Evolutionary conservation across 805 yeast species (phyloP).

Genomic region (Groenewaldozyma salmanticensis): DNA sequence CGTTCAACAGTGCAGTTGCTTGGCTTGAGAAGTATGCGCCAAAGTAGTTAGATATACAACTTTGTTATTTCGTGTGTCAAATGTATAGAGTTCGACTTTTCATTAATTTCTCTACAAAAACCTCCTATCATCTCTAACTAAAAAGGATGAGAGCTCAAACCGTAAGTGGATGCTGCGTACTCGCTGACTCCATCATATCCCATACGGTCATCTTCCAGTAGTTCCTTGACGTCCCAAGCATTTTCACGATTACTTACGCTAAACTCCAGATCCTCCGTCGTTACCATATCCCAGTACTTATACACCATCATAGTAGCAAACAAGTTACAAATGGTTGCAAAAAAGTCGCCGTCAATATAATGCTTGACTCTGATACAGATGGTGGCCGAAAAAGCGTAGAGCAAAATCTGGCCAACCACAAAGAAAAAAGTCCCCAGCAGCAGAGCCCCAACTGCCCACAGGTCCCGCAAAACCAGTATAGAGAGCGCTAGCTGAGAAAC

Average conservation of each 20-base stretch:
- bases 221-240: slow-evolving; percentile 30
- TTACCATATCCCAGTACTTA: slow-evolving; percentile 93
- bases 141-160: slow-evolving; percentile 10
- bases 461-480: slow-evolving; percentile 54
- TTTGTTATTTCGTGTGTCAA: too few relatives aligned
- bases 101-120: too few relatives aligned
- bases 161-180: slow-evolving; percentile 29
- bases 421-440: slow-evolving; percentile 63
- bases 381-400: slow-evolving; percentile 54
- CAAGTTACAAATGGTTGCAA: slow-evolving; percentile 70
- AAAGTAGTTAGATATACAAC: not conserved
- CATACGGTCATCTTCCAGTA: slow-evolving; percentile 19
- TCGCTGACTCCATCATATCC: slow-evolving; percentile 22
- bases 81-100: too few relatives aligned
- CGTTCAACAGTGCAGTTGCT: slow-evolving; percentile 27
- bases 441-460: slow-evolving; percentile 90
- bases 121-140: too few relatives aligned
- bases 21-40: slow-evolving; percentile 15
- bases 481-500: slow-evolving; percentile 62
- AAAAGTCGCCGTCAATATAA: slow-evolving; percentile 83
- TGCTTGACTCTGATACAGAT: slow-evolving; percentile 71
- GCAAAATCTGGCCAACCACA: slow-evolving; percentile 65
- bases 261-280: slow-evolving; percentile 90
- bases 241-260: slow-evolving; percentile 50
- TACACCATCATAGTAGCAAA: slow-evolving; percentile 90